Evolutionary conservation across 345 rosid species (phyloP), one percentile per base, ranked within the genome.

Genomic region (Ceriops tagal): DNA sequence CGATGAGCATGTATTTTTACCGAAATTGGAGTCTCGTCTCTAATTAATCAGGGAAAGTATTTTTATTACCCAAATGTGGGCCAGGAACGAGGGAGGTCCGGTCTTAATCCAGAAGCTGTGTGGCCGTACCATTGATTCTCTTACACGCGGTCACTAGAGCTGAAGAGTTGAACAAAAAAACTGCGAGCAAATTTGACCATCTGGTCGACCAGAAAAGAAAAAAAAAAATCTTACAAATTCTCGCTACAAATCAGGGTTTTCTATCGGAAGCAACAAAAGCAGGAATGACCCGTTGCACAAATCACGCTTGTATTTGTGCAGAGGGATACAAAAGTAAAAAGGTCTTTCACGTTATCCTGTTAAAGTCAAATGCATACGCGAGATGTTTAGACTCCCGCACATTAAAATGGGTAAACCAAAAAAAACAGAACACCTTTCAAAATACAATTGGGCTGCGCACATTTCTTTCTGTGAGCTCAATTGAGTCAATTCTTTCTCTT

Each of bases 61-160:
- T 39, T 39, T 24, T 24, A 24, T 39, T 2, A 51, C 20, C 37
- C 20, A 37, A 64, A 61, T 75, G 86, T 83, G 82, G 77, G 86
- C 72, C 68, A 74, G 78, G 61, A 68, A 61, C 82, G 64, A 1
- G 74, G 53, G 26, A 21, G 80, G 83, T 73, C 86, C 83, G 70
- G 61, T 1, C 8, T 1, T 5, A 64, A 74, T 71, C 74, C 16
- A 15, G 28, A 60, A 32, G n/a, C 46, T 35, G n/a, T 31, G 18
- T 49, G 11, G 22, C 27, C 39, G 65, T 34, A 15, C 47, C 22
- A 0, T 27, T 53, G 10, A 1, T 0, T n/a, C 13, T 37, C 63
- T 37, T 63, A 64, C 73, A 64, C 73, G 73, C 26, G 26, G 26
- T 24, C 1, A 30, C 31, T 3, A 3, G 31, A 30, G 34, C 6